These are phyloP conservation scores for Neopestalotiopsis clavispora DNA, from an alignment of 2,329 filamentous ascomycete species.

Conservation along the genomic window DNA sequence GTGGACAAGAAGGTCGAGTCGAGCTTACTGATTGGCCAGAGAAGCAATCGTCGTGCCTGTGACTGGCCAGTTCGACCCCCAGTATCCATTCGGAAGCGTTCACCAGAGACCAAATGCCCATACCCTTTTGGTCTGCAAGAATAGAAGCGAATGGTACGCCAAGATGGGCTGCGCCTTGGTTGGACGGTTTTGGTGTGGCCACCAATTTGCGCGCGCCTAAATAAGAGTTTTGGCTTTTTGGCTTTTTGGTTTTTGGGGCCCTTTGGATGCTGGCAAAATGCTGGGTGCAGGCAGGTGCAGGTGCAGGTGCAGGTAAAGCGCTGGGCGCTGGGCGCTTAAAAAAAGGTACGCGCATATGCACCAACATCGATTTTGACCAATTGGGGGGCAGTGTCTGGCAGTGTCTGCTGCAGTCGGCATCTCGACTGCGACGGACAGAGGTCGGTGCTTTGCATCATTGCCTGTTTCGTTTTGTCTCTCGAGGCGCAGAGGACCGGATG, in stretches of 20 bases:
- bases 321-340: slow-evolving; percentile 8
- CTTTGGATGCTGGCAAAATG: not conserved
- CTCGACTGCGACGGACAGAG: slow-evolving; percentile 12
- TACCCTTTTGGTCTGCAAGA: slow-evolving; percentile 9
- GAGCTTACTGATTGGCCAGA: not conserved
- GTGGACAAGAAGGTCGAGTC: not conserved
- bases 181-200: slow-evolving; percentile 9
- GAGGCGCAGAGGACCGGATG: slow-evolving; percentile 17
- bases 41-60: not conserved
- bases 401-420: slow-evolving; percentile 12
- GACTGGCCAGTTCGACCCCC: slow-evolving; percentile 5
- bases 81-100: not conserved
- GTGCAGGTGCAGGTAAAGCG: too few species aligned
- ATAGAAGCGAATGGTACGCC: slow-evolving; percentile 7
- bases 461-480: slow-evolving; percentile 12
- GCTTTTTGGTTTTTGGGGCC: not conserved
- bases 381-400: slow-evolving; percentile 10
- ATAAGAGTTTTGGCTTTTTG: not conserved
- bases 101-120: not conserved
- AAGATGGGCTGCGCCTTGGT: slow-evolving; percentile 7
- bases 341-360: slow-evolving; percentile 14
- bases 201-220: slow-evolving; percentile 21
- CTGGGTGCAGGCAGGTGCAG: too few species aligned
- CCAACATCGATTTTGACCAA: slow-evolving; percentile 17
- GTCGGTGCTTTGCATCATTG: not conserved